Evolutionary conservation across 345 rosid species (phyloP).

Genomic region (Eucalyptus globulus): DNA sequence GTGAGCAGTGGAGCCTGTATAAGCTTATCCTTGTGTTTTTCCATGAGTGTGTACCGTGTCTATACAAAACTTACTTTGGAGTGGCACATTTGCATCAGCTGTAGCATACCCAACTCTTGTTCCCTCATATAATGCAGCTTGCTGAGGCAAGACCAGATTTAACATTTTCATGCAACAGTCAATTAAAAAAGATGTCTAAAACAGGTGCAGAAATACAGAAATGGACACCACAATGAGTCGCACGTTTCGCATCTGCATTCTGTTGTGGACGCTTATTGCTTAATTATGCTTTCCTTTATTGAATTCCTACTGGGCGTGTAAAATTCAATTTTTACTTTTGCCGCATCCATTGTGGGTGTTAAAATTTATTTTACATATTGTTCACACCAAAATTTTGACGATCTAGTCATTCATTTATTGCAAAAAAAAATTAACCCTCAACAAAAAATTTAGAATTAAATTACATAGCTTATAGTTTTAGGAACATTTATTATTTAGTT

Average conservation of each 20-base stretch:
- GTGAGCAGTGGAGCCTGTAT: neutral
- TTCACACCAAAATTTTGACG: too few species aligned
- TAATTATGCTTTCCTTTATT: neutral
- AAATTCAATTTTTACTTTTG: neutral
- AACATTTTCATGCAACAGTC: neutral
- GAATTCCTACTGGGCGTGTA: neutral
- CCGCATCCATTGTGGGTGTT: neutral
- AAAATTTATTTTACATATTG: too few species aligned
- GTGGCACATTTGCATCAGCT: slow-evolving; percentile 71
- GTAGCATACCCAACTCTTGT: slow-evolving; percentile 48
- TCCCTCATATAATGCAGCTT: slow-evolving; percentile 35
- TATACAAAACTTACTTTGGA: slow-evolving; percentile 27
- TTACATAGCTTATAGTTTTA: accelerated
- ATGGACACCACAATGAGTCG: neutral
- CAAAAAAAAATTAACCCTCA: too few species aligned
- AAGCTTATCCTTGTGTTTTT: neutral
- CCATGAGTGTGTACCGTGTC: neutral
- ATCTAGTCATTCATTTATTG: too few species aligned
- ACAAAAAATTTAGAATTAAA: too few species aligned
- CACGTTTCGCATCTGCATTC: neutral
- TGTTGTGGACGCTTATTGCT: neutral
- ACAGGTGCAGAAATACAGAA: neutral
- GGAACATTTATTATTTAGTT: too few species aligned
- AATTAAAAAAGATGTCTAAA: neutral
- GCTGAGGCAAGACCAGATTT: slow-evolving; percentile 16